Evolutionary conservation across 2,329 filamentous ascomycete species (phyloP), one percentile per base, ranked within the genome.

Genomic region (Tolypocladium pustulatum): DNA sequence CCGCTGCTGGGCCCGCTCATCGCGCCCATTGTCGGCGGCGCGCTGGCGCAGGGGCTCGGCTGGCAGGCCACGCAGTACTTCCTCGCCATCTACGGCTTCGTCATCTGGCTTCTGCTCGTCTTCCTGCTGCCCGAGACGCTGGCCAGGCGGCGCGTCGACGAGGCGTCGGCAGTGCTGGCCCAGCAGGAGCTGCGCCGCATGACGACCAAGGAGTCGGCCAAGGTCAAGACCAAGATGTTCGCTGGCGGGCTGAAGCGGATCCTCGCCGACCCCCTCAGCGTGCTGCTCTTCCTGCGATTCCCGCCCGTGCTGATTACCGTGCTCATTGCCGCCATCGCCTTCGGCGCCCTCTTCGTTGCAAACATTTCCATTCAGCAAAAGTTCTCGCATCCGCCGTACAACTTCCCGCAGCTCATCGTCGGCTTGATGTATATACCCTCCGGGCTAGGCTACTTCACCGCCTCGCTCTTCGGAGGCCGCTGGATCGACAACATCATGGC

Each of bases 401-500:
- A 77, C 65, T 94, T 85, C 69, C 73, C 76, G 7, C 82, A 84
- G 52, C 76, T 90, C 63, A 83, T 90, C 57, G 76, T 94, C 57
- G 90, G 90, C 13, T 74, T 91, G 40, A 76, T 91, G 27, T 94
- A 94, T 69, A 81, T 93, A n/a, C 88, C 90, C 0, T 83, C 84
- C 46, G 88, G 87, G 0, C 60, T 89, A 6, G 90, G 90, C 4
- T 94, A 93, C 71, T 75, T 92, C 53, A 62, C 84, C 6, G 81
- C 86, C 0, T 88, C 87, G 49, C 65, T 90, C 2, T 73, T 89
- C 40, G 89, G 89, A 46, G 90, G 90, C 0, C 78, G 77, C 49
- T 94, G 90, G 90, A 87, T 89, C 65, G 90, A 95, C 69, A 73
- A 72, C 22, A 93, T 94, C 71, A 94, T 94, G 90, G 78, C 82